Percentiles rank a stretch among this genome's conserved stretches.
These are phyloP conservation scores for Hypoxylon sp. DNA, from an alignment of 2,329 filamentous ascomycete species.

Conservation along the genomic window DNA sequence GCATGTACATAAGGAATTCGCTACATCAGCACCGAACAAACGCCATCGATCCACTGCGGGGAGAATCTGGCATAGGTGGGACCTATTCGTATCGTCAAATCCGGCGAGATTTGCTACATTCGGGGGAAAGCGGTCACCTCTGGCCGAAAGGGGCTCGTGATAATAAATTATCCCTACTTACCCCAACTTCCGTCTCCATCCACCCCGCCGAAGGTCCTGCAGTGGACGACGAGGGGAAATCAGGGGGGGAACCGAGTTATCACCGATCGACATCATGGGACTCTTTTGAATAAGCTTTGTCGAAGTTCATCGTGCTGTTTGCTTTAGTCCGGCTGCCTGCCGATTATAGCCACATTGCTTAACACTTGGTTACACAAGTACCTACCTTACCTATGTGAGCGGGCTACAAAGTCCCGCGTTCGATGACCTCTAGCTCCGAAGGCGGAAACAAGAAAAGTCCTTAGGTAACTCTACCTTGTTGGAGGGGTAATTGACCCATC, in stretches of 20 bases:
- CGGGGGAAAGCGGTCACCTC: slow-evolving; percentile 45
- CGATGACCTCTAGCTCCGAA: slow-evolving; percentile 28
- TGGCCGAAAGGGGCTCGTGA: slow-evolving; percentile 25
- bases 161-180: slow-evolving; percentile 4
- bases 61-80: slow-evolving; percentile 16
- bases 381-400: too few relatives aligned
- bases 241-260: slow-evolving; percentile 25
- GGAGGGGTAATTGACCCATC: slow-evolving; percentile 8
- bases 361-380: background rate
- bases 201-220: slow-evolving; percentile 27
- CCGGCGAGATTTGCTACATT: slow-evolving; percentile 35
- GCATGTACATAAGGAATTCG: background rate
- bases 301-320: background rate
- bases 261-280: slow-evolving; percentile 20
- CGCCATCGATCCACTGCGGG: slow-evolving; percentile 22
- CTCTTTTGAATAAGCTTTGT: background rate
- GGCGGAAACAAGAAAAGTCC: slow-evolving; percentile 21
- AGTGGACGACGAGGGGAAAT: slow-evolving; percentile 16
- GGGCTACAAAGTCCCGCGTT: background rate
- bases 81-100: slow-evolving; percentile 14
- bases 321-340: slow-evolving; percentile 13
- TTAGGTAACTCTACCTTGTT: background rate
- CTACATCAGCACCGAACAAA: background rate
- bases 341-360: slow-evolving; percentile 29
- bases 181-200: slow-evolving; percentile 35